Base-by-base conservation (phyloP, 306 rosid species). In the Carpinus fangiana region DNA sequence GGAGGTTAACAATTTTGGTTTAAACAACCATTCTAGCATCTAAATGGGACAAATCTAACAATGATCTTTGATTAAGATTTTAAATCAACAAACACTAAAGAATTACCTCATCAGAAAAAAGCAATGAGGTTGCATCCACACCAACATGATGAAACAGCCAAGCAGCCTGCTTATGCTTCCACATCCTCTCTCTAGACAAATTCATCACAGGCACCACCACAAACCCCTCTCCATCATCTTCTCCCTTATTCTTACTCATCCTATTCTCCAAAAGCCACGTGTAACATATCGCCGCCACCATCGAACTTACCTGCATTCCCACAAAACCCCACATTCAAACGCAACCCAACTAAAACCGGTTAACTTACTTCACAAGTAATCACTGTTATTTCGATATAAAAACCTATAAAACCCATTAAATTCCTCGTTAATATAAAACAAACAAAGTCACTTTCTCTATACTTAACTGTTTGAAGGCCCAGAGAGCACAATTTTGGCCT, bases 131-230 rank as follows among this genome's bases (percentile, higher is more conserved):
- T 28, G 87, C 86, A 75, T 94, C 96, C 66, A 92, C 90, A 65
- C 85, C 96, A 85, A 85, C 87, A 65, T 92, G 96, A 76, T 90
- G 69, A 84, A 94, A 89, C 26, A 94, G 90, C 98, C 98, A 94
- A 56, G 98, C 91, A 73, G 93, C 92, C 46, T 94, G 93, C 65
- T 75, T 87, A 17, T 81, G 88, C 79, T 88, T 90, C 96, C 94
- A 88, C 97, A 94, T 94, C 48, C 71, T 77, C 74, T 74, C 67
- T 67, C 98, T 84, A 78, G 81, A 86, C 69, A 85, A 83, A 83
- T 90, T 94, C 82, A 92, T 94, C 84, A 90, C 91, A 2, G 94
- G 98, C 76, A 88, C 87, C 86, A 88, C 90, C 18, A 73, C 82
- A 38, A 41, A 26, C 64, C 78, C 86, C 26, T 18, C 83, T 61